Base-by-base conservation (phyloP, 2,329 filamentous ascomycete species). In the Zymoseptoria tritici region DNA sequence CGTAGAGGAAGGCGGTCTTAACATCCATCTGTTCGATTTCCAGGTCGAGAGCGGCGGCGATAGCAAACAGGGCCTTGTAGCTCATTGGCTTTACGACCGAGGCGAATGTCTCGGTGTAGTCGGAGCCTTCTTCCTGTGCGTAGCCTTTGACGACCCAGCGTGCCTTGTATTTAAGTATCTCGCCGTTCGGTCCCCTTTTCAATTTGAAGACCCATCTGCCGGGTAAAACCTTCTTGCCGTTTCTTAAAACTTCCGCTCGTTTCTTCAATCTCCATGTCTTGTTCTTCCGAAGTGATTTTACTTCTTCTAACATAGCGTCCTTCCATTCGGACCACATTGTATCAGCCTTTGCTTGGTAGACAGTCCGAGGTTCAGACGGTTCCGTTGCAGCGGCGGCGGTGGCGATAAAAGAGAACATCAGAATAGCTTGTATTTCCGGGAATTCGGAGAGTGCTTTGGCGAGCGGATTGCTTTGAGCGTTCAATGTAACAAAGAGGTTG, bases 1-100 rank as follows among this genome's bases (percentile, higher is more conserved):
- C 11, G 11, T 52, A 52, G 24, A 52, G 51, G 21, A 52, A 52
- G 4, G 51, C 26, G 26, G 51, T 52, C 13, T 52, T 52, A 9
- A 52, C 19, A 57, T 73, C 67, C 58, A 73, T 71, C 60, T 73
- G 64, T 46, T 72, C 55, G 46, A 70, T 68, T 52, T 71, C 60
- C 1, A 65, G 57, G 52, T 66, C 65, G 3, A 65, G 49, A 9
- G 63, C 56, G 9, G 57, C 60, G 3, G 56, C 64, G 3, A 72
- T 62, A 3, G 66, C 64, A 31, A 74, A 71, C 3, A 73, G 60
- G 8, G 64, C 64, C 53, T 69, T 69, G 52, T 66, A 68, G 26
- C 53, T 59, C 29, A 59, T 59, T 20, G 29, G 53, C 26, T 59
- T 59, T n/a, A 59, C 57, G 24, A 71, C 64, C 1, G 61, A 63